phyloP scores from a whole-genome alignment of 306 rosid genomes.

The Acacia confusa region DNA sequence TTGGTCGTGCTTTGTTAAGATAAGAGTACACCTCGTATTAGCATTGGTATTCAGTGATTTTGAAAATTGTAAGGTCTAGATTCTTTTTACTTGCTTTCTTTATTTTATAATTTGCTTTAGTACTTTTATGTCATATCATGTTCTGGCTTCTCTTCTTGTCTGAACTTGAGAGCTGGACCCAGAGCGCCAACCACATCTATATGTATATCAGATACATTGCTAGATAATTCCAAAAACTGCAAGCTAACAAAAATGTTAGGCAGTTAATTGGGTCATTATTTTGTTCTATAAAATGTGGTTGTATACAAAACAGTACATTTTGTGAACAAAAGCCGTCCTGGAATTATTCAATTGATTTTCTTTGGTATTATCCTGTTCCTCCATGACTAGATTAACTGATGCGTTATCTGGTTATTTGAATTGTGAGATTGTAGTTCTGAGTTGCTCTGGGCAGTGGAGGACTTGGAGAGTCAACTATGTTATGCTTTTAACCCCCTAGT shows the following conservation, averaged over 20 bases:
- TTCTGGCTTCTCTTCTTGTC: neutral
- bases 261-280: neutral
- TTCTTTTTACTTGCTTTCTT: neutral
- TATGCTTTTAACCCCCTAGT: neutral
- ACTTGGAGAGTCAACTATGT: neutral
- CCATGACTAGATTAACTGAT: neutral
- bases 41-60: neutral
- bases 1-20: neutral
- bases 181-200: neutral
- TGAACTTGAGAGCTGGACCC: neutral
- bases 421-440: neutral
- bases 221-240: neutral
- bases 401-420: slow-evolving; percentile 5
- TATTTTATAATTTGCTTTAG: neutral
- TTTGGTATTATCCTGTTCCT: neutral
- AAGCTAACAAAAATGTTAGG: neutral
- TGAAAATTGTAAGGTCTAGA: neutral
- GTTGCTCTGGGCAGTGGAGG: neutral
- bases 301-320: neutral
- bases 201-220: neutral
- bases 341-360: neutral
- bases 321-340: neutral
- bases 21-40: too few species aligned
- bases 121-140: neutral
- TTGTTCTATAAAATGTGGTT: neutral